Evolutionary conservation across 2,329 filamentous ascomycete species (phyloP).

Genomic region (Trichoderma koningiopsis): DNA sequence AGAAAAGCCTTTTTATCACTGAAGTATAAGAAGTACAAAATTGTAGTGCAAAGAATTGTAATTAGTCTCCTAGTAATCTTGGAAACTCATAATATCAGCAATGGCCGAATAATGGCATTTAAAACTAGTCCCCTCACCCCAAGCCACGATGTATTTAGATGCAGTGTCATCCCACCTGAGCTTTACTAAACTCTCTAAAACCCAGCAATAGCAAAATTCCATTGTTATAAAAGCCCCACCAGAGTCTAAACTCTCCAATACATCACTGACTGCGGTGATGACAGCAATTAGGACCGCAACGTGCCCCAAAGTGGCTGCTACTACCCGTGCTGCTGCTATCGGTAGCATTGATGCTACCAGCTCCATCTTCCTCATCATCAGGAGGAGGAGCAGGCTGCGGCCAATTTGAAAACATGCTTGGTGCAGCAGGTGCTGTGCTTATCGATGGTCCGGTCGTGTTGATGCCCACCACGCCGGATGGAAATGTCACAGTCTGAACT

Average conservation of each 20-base stretch:
- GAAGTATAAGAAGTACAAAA: not conserved
- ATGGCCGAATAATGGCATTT: not conserved
- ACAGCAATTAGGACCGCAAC: not conserved
- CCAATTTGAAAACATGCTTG: constrained; percentile 19
- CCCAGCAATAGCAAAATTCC: not conserved
- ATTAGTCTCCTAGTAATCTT: not conserved
- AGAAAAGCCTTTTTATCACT: not conserved
- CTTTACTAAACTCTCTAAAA: not conserved
- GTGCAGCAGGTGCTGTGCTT: not conserved
- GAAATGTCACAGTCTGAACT: not conserved
- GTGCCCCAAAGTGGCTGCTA: not conserved
- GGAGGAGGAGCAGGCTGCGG: not conserved
- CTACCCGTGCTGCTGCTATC: not conserved
- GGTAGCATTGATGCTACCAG: not conserved
- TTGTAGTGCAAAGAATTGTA: not conserved
- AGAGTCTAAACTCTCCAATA: no score
- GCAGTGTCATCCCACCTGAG: not conserved
- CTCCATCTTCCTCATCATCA: not conserved
- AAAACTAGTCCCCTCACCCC: not conserved
- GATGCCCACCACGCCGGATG: not conserved
- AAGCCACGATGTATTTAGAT: not conserved
- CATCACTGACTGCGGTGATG: not conserved
- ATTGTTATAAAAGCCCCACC: not conserved
- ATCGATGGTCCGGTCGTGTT: not conserved
- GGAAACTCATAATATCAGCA: not conserved